Conservation (phyloP, 768 basidiomycete genomes). For the Hygrophoropsis aurantiaca region DNA sequence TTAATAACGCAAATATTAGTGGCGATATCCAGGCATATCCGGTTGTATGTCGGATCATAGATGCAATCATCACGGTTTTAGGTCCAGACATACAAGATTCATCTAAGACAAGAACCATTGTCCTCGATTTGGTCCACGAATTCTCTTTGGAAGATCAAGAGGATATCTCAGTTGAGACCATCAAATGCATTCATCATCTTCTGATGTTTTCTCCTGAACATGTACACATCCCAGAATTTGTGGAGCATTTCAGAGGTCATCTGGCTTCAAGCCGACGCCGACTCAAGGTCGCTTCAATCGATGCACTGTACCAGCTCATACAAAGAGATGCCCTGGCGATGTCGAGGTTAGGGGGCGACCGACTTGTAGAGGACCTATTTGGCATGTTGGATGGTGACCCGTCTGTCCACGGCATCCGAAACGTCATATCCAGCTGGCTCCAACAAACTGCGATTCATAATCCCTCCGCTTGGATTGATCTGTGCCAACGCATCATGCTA, state of each 20-base stretch:
- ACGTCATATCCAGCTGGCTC: conserved; percentile 93
- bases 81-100: conserved; percentile 96
- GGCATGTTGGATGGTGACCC: conserved; percentile 94
- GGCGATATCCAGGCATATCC: conserved; percentile 93
- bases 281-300: conserved; percentile 91
- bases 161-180: conserved; percentile 87
- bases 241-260: conserved; percentile 74
- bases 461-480: conserved; percentile 96
- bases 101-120: conserved; percentile 69
- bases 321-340: conserved; percentile 91
- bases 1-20: conserved; percentile 79
- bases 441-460: conserved; percentile 91
- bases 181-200: conserved; percentile 95
- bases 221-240: conserved; percentile 77
- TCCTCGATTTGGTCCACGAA: conserved; percentile 83
- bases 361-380: conserved; percentile 91
- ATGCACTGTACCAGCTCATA: conserved; percentile 94
- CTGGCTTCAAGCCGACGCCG: conserved; percentile 80
- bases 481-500: conserved; percentile 97
- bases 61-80: conserved; percentile 89
- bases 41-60: conserved; percentile 86
- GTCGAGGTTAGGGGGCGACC: conserved; percentile 92
- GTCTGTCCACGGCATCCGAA: conserved; percentile 88
- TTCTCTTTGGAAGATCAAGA: conserved; percentile 87
- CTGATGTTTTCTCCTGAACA: conserved; percentile 92